Conservation (phyloP, 768 basidiomycete species). For the Tulasnella calospora region DNA sequence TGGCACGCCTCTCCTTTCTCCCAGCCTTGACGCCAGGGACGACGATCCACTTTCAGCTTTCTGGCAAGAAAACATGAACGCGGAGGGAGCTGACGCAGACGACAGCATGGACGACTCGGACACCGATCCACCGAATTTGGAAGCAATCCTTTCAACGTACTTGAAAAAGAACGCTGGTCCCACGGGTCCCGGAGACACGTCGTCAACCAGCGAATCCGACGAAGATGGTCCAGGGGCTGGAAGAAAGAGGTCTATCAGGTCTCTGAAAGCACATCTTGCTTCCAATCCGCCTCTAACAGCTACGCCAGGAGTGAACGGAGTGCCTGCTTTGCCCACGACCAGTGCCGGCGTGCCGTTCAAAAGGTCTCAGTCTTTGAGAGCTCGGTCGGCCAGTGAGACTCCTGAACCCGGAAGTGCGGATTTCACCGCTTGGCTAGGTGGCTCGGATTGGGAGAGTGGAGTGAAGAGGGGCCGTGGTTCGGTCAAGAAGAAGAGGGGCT, state of each 20-base stretch:
- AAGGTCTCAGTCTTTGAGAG: background rate
- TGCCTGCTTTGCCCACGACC: slow-evolving; percentile 1
- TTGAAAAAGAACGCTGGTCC: background rate
- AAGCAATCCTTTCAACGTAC: slow-evolving; percentile 22
- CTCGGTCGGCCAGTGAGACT: background rate
- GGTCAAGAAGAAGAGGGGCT: background rate
- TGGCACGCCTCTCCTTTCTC: slow-evolving; percentile 17
- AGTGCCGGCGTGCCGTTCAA: background rate
- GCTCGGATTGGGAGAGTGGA: slow-evolving; percentile 8
- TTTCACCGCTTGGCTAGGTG: background rate
- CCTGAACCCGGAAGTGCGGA: background rate
- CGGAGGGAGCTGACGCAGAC: background rate
- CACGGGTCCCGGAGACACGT: background rate
- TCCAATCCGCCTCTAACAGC: background rate
- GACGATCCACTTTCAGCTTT: slow-evolving; percentile 1
- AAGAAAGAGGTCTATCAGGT: slow-evolving; percentile 19
- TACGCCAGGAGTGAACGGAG: slow-evolving; percentile 19
- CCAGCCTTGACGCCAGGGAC: background rate
- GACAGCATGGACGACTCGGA: slow-evolving; percentile 3
- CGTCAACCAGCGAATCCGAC: background rate
- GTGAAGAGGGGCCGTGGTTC: background rate
- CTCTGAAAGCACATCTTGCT: slow-evolving; percentile 12
- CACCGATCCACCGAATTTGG: slow-evolving; percentile 17
- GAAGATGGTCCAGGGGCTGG: slow-evolving; percentile 10
- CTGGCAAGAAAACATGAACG: background rate